phyloP scores from a whole-genome alignment of 306 rosid genomes.

The Vigna unguiculata region DNA sequence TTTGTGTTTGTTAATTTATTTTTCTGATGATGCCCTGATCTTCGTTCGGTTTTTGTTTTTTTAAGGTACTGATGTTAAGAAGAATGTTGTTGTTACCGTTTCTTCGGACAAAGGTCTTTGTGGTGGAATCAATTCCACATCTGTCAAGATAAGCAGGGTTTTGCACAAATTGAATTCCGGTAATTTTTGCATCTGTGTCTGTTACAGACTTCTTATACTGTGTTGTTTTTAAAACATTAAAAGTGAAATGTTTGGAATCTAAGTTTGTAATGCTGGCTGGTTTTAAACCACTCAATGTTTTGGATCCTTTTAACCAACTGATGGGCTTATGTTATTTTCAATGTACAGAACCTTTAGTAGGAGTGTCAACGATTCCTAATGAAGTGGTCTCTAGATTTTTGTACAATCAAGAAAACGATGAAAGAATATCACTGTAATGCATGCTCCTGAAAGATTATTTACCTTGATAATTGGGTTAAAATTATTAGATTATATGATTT shows the following conservation, averaged over 20 bases:
- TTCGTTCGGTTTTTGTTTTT: constrained; percentile 24
- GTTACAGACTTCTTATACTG: background rate
- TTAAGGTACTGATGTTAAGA: constrained; percentile 78
- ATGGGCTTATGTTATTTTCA: background rate
- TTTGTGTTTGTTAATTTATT: background rate
- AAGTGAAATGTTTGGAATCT: background rate
- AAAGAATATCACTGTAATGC: background rate
- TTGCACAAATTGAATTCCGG: constrained; percentile 72
- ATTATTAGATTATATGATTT: background rate
- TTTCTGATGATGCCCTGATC: constrained; percentile 37
- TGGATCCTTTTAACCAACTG: constrained; percentile 8
- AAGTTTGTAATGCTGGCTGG: constrained; percentile 21
- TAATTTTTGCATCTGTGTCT: constrained; percentile 46
- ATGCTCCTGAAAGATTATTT: background rate
- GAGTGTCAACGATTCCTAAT: background rate
- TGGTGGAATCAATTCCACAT: constrained; percentile 97
- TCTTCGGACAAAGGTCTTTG: constrained; percentile 99
- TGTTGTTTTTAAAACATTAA: background rate
- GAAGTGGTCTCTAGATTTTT: background rate
- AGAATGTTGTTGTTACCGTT: constrained; percentile 78
- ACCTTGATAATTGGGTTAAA: background rate
- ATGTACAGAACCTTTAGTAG: background rate
- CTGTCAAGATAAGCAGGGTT: constrained; percentile 94
- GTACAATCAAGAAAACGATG: background rate
- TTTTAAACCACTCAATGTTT: background rate